Conservation (phyloP, 2,329 filamentous ascomycete genomes). For the Ceratocystiopsis sp. region DNA sequence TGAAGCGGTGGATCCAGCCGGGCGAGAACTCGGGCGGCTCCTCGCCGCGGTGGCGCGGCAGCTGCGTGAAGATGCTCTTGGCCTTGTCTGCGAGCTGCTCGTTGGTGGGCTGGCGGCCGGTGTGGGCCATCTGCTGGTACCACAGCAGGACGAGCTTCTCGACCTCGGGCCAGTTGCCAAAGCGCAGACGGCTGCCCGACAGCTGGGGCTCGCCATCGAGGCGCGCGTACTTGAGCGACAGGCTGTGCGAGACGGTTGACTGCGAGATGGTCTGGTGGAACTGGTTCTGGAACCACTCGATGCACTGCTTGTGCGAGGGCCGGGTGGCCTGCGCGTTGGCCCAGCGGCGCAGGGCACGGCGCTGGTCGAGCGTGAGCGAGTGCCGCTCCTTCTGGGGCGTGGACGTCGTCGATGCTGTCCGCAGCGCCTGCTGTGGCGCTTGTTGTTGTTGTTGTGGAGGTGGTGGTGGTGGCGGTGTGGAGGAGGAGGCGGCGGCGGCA, state of each 20-base stretch:
- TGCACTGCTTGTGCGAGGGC: conserved; percentile 43
- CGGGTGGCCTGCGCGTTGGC: conserved; percentile 37
- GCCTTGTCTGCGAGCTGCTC: conserved; percentile 47
- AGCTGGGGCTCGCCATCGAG: conserved; percentile 44
- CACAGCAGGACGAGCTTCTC: conserved; percentile 39
- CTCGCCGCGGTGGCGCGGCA: conserved; percentile 44
- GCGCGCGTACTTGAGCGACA: conserved; percentile 44
- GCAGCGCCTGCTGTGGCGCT: not conserved
- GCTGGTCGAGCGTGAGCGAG: conserved; percentile 44
- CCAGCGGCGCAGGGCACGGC: conserved; percentile 42
- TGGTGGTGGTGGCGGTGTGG: not conserved
- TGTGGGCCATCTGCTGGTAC: conserved; percentile 33
- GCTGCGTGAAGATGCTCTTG: conserved; percentile 38
- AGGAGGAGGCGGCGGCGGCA: conserved; percentile 3
- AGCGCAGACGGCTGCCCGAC: conserved; percentile 43
- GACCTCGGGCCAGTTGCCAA: conserved; percentile 48
- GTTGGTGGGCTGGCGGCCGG: conserved; percentile 41
- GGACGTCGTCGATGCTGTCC: conserved; percentile 1
- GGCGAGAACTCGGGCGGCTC: conserved; percentile 44
- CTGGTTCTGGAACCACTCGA: conserved; percentile 42
- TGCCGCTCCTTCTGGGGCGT: conserved; percentile 31
- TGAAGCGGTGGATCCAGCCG: conserved; percentile 48
- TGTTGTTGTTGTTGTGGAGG: not conserved
- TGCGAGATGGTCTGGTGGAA: conserved; percentile 45
- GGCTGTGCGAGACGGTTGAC: conserved; percentile 44